Evolutionary conservation across 805 yeast species (phyloP).

Genomic region (Pichia paraexigua): DNA sequence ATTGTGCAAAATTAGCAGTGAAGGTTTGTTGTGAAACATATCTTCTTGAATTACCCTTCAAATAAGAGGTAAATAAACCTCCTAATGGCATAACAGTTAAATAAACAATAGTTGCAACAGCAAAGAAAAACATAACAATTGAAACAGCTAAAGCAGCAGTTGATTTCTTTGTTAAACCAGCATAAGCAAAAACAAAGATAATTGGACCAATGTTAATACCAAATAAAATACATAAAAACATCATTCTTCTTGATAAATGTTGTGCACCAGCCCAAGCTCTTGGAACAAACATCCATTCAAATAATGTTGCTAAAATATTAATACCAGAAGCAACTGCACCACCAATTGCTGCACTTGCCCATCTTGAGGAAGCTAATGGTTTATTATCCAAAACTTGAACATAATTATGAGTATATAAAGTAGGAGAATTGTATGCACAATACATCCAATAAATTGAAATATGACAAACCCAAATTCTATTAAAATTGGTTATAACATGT

Average conservation of each 20-base stretch:
- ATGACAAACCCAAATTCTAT: conserved; percentile 97
- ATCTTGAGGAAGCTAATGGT: conserved; percentile 84
- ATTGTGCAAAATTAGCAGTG: conserved; percentile 81
- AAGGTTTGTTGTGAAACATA: conserved; percentile 92
- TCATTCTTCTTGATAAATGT: conserved; percentile 80
- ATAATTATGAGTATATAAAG: conserved; percentile 82
- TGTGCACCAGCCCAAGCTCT: conserved; percentile 99
- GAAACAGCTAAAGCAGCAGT: conserved; percentile 70
- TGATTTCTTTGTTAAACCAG: conserved; percentile 58
- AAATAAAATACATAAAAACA: conserved; percentile 62
- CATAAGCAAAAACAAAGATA: conserved; percentile 76
- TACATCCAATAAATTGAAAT: conserved; percentile 90
- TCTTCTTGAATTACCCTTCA: conserved; percentile 78
- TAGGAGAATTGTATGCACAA: conserved; percentile 85
- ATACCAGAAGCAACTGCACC: conserved; percentile 79
- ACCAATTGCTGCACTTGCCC: conserved; percentile 91
- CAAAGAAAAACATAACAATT: conserved; percentile 83
- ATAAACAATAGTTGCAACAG: conserved; percentile 74
- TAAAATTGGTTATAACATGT: conserved; percentile 89
- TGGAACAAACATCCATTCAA: conserved; percentile 96
- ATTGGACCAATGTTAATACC: conserved; percentile 76
- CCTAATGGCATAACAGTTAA: conserved; percentile 95
- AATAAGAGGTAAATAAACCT: conserved; percentile 87
- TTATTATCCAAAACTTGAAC: conserved; percentile 73
- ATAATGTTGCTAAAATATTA: conserved; percentile 79